Base-by-base conservation (phyloP, 495 filamentous ascomycete genomes). In the Trichoderma erinaceum region DNA sequence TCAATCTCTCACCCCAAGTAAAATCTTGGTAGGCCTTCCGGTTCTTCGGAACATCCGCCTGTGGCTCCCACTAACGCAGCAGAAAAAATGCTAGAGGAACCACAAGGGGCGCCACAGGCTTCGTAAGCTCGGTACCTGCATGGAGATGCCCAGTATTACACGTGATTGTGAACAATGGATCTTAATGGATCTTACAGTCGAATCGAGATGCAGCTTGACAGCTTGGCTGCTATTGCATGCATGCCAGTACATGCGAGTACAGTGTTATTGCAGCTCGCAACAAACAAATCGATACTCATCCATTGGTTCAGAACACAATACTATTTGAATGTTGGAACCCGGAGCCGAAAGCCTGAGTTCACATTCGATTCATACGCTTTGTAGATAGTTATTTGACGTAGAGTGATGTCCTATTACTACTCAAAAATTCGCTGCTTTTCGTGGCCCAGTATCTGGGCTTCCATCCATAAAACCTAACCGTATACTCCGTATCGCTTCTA, bases 21-120 rank as follows among this genome's bases (percentile, higher is more conserved):
- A 15, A 15, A 46, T 4, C 29, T 29, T 29, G 29, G 4, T 1
- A 16, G 18, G 12, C 56, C 25, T 11, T 10, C 13, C 56, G 56
- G 56, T 25, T 29, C 56, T 25, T 58, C 50, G 23, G 56, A 29
- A 32, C 13, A 12, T 25, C 56, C 11, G 8, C 6, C 18, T 52
- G 48, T 52, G 56, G 56, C 56, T 61, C 56, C 56, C 56, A 25
- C 56, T 61, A 61, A 32, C 48, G 48, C 48, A 52, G 56, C 6
- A 32, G 12, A 32, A 61, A 32, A 61, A 32, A 11, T 16, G 44
- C 15, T 48, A 13, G 27, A 32, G n/a, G 48, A 11, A 29, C 56
- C n/a, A 27, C n/a, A 58, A 15, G 15, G 21, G 50, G 50, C 16
- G n/a, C 50, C 56, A 61, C 56, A 61, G 50, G n/a, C 50, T 56